Base-by-base conservation (phyloP, 495 filamentous ascomycete species). In the Penicillium crystallinum region DNA sequence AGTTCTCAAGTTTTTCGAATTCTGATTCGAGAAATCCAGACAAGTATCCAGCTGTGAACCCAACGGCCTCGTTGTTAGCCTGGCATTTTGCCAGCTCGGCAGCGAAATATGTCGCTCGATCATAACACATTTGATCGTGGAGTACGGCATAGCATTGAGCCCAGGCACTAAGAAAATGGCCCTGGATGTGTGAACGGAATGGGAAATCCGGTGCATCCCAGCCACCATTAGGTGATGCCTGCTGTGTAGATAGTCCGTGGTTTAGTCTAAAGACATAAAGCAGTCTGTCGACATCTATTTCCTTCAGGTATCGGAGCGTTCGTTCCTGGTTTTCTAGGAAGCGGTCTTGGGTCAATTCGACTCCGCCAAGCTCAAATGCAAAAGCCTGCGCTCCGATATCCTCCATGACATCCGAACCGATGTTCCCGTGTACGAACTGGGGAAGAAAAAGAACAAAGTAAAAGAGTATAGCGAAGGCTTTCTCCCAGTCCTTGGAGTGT, bases 131-230 rank as follows among this genome's bases (percentile, higher is more conserved):
- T 27, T 42, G 39, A n/a, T 42, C 39, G 14, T n/a, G 22, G 39
- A 42, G 39, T 4, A 42, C 39, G 11, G 39, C 39, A 25, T 42
- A 42, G 23, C 39, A 42, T 17, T 42, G 39, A 27, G 39, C 39
- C 39, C 39, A 42, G 39, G 39, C 39, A 25, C 22, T 42, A 22
- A 42, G 39, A 22, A 42, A 42, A 42, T 42, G 39, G 17, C 39
- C 39, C 22, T 42, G 39, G 22, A 42, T 11, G 17, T 42, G 39
- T 7, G 39, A 42, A 17, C 39, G 39, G 39, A 42, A 42, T 3
- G 39, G 39, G 14, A 42, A 42, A 27, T 42, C 39, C 22, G 39
- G 39, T 10, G 39, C 22, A 42, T 42, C 39, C 39, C 39, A 42
- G 14, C 39, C 39, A 42, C 39, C 39, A 8, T 42, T 42, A 10